phyloP scores from a whole-genome alignment of 768 basidiomycete genomes.

The Lactarius trivialis region DNA sequence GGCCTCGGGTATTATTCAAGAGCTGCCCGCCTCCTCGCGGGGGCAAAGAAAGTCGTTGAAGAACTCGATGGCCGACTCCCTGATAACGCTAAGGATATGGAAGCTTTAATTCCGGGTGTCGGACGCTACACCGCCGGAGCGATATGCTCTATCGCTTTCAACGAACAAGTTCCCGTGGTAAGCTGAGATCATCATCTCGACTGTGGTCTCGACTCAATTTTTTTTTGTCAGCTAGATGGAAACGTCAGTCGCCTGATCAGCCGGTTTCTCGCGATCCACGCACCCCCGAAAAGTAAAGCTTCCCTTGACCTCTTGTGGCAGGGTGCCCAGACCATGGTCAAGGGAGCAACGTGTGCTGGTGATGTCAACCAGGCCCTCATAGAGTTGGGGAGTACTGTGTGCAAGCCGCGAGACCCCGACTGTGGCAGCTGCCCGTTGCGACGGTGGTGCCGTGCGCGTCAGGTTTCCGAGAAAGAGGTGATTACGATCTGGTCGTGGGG shows the following conservation, averaged over 20 bases:
- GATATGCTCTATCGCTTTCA: conserved; percentile 84
- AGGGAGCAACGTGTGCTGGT: conserved; percentile 52
- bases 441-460: conserved; percentile 62
- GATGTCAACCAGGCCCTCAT: conserved; percentile 92
- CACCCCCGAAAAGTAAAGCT: conserved; percentile 70
- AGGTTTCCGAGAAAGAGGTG: conserved; percentile 14
- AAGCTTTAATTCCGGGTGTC: conserved; percentile 79
- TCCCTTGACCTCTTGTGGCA: conserved; percentile 81
- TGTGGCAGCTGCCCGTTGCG: conserved; percentile 70
- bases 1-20: conserved; percentile 89
- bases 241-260: conserved; percentile 85
- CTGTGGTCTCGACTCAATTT: background rate
- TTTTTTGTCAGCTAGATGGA: conserved; percentile 63
- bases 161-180: conserved; percentile 76
- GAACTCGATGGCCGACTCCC: conserved; percentile 69
- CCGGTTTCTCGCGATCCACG: conserved; percentile 75
- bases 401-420: conserved; percentile 74
- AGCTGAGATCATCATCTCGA: conserved; percentile 29
- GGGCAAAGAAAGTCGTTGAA: conserved; percentile 72
- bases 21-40: conserved; percentile 72
- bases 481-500: background rate
- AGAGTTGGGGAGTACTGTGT: conserved; percentile 90
- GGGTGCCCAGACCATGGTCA: conserved; percentile 65
- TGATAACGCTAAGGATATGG: conserved; percentile 71
- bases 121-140: conserved; percentile 86